Percentiles rank a stretch among this genome's conserved stretches.
Evolutionary conservation across 176 grass and related monocot genomes (phyloP).

Genomic region (Cenchrus americanus): DNA sequence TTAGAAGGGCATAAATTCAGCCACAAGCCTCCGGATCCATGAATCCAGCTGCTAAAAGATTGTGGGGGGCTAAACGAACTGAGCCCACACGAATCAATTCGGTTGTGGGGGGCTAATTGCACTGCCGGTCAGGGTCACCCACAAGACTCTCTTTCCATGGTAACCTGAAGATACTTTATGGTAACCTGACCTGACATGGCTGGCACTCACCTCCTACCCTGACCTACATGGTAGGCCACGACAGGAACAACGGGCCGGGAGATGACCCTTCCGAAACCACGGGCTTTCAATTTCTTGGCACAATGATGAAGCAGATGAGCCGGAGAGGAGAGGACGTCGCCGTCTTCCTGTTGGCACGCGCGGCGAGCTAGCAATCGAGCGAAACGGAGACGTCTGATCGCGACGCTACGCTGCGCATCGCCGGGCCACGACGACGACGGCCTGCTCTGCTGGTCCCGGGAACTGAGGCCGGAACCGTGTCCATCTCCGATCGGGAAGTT

Average conservation of each 20-base stretch:
- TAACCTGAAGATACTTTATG: too few relatives aligned
- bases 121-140: too few relatives aligned
- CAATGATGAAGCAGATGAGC: too few relatives aligned
- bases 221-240: neutral
- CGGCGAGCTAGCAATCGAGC: too few relatives aligned
- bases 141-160: too few relatives aligned
- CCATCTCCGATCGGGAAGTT: neutral
- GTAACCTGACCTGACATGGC: neutral
- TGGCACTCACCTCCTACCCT: neutral
- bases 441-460: neutral
- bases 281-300: too few relatives aligned
- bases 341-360: too few relatives aligned
- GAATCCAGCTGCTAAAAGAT: constrained; percentile 23
- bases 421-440: neutral
- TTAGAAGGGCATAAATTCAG: neutral
- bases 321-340: too few relatives aligned
- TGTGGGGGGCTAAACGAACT: neutral
- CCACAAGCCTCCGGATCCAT: constrained; percentile 28
- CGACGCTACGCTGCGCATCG: constrained; percentile 15
- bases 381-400: neutral
- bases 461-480: neutral
- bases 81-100: neutral
- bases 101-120: neutral
- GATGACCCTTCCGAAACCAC: neutral
- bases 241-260: neutral